Evolutionary conservation across 2,329 filamentous ascomycete genomes (phyloP).

Genomic region (Curvularia lunata): DNA sequence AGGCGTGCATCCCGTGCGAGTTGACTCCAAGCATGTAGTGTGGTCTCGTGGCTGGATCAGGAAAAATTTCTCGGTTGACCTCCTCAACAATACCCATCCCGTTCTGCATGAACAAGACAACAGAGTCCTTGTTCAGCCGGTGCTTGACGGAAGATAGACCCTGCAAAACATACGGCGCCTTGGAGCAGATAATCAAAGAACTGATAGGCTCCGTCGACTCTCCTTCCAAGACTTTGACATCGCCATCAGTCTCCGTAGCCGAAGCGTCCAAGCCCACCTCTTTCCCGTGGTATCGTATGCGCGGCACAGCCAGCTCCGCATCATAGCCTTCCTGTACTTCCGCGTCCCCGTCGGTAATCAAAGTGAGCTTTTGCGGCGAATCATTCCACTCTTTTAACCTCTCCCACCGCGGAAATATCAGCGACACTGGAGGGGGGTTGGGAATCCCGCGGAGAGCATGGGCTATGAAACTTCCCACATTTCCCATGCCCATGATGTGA

Average conservation of each 20-base stretch:
- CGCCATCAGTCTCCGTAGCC: constrained; percentile 15
- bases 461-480: constrained; percentile 80
- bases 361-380: constrained; percentile 52
- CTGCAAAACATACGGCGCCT: constrained; percentile 70
- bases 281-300: constrained; percentile 48
- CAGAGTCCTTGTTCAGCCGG: constrained; percentile 70
- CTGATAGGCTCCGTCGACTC: constrained; percentile 61
- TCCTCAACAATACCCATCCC: constrained; percentile 85
- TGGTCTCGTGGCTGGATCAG: constrained; percentile 68
- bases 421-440: constrained; percentile 73
- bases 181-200: constrained; percentile 80
- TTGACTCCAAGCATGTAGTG: constrained; percentile 76
- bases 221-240: constrained; percentile 20
- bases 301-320: constrained; percentile 51
- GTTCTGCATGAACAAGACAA: constrained; percentile 78
- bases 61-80: constrained; percentile 74
- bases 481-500: constrained; percentile 80
- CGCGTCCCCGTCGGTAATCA: constrained; percentile 54
- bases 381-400: constrained; percentile 57
- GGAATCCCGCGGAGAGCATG: constrained; percentile 69
- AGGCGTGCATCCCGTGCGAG: constrained; percentile 62
- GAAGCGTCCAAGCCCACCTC: constrained; percentile 31
- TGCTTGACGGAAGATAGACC: constrained; percentile 70
- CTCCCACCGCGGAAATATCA: constrained; percentile 71
- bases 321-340: constrained; percentile 53